Conservation (phyloP, 2,329 filamentous ascomycete species). For the Hawksworthiomyces lignivorus region DNA sequence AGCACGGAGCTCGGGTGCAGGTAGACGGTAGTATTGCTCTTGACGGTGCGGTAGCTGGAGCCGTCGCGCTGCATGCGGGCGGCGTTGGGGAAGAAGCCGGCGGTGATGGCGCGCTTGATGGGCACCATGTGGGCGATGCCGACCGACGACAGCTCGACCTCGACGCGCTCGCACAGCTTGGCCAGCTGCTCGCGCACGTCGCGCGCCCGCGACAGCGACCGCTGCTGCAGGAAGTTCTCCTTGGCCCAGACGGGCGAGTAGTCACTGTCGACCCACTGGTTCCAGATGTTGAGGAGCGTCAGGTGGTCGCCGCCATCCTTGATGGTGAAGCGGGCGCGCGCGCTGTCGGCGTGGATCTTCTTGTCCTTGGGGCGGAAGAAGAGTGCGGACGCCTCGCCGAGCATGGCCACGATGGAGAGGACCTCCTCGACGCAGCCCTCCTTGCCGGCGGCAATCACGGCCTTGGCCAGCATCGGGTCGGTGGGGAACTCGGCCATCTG, state of each 20-base stretch:
- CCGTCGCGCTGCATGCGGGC: constrained; percentile 76
- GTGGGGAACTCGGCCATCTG: constrained; percentile 70
- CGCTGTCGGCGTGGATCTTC: constrained; percentile 90
- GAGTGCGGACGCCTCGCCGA: constrained; percentile 77
- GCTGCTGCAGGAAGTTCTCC: constrained; percentile 91
- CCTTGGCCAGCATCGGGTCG: constrained; percentile 84
- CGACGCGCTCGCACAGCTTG: constrained; percentile 88
- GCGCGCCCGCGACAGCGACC: constrained; percentile 77
- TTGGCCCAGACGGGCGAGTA: constrained; percentile 81
- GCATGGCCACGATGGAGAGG: constrained; percentile 87
- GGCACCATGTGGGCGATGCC: constrained; percentile 66
- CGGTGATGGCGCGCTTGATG: constrained; percentile 80
- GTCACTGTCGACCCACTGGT: constrained; percentile 89
- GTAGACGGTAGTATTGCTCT: constrained; percentile 80
- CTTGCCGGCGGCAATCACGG: constrained; percentile 79
- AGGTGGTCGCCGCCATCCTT: constrained; percentile 88
- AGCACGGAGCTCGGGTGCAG: constrained; percentile 85
- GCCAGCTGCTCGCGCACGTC: constrained; percentile 89
- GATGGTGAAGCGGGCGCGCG: constrained; percentile 78
- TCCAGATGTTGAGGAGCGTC: constrained; percentile 86
- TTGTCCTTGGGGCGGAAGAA: constrained; percentile 97
- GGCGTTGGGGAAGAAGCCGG: constrained; percentile 92
- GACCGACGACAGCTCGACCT: constrained; percentile 63
- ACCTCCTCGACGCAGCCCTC: constrained; percentile 93
- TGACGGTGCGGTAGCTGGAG: constrained; percentile 83